A percentile compares a stretch with the other conserved stretches of the same genome.
Conservation (phyloP, 1,284 basidiomycete species). For the Sporisorium exsertum region DNA sequence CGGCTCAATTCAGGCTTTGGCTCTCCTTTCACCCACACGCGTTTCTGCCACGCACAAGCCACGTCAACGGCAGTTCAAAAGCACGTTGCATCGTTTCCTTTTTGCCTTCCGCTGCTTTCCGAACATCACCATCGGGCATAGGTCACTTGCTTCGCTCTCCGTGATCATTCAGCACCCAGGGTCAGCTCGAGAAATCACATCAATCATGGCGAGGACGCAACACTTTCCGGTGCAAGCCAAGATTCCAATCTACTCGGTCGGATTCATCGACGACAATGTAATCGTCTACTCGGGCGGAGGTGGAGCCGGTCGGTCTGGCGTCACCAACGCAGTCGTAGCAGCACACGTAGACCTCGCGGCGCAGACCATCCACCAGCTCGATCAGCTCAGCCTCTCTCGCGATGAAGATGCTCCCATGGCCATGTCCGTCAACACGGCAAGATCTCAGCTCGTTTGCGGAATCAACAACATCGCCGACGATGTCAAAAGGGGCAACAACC, state of each 20-base stretch:
- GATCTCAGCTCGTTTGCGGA: conserved; percentile 52
- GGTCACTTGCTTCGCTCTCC: too few species aligned
- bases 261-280: conserved; percentile 53
- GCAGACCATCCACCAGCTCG: conserved; percentile 38
- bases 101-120: background rate
- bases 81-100: background rate
- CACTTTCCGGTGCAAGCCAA: conserved; percentile 53
- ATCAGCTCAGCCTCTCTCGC: conserved; percentile 54
- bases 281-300: conserved; percentile 66
- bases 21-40: background rate
- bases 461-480: conserved; percentile 56
- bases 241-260: conserved; percentile 65
- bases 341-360: conserved; percentile 27
- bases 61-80: background rate
- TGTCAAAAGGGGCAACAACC: conserved; percentile 48
- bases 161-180: too few species aligned
- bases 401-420: conserved; percentile 68
- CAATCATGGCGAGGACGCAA: conserved; percentile 43
- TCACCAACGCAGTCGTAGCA: conserved; percentile 62
- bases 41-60: conserved; percentile 7
- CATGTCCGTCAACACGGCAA: conserved; percentile 51
- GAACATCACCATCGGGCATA: background rate
- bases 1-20: background rate
- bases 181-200: background rate
- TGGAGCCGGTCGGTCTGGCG: conserved; percentile 62